Conservation (phyloP, 805 yeast species). For the Pichia scutulata region DNA sequence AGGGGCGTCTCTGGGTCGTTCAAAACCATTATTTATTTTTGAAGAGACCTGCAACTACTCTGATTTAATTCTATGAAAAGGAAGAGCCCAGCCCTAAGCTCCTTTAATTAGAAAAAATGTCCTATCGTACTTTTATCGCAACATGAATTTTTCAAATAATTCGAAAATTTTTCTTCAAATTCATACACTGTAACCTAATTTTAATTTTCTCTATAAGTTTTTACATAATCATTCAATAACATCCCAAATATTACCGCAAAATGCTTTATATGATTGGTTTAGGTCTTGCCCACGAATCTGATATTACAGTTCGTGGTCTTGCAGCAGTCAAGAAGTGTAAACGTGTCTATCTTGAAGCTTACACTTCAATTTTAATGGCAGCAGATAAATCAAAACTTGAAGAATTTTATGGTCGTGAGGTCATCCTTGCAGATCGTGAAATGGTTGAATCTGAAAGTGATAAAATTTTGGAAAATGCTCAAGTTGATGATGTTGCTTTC, state of each 20-base stretch:
- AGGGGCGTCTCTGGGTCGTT: conserved; percentile 12
- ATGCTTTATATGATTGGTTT: conserved; percentile 91
- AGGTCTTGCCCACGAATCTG: conserved; percentile 82
- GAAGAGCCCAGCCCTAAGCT: background rate
- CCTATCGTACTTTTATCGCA: background rate
- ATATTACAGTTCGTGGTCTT: conserved; percentile 91
- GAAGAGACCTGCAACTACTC: too few species aligned
- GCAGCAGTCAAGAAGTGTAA: conserved; percentile 77
- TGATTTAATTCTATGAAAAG: too few species aligned
- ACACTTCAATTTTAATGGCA: conserved; percentile 92
- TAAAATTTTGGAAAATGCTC: conserved; percentile 67
- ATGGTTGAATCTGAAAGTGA: conserved; percentile 88
- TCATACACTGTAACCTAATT: too few species aligned
- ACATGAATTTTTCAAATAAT: conserved; percentile 1
- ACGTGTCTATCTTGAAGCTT: conserved; percentile 91
- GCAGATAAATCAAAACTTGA: conserved; percentile 72
- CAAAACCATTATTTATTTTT: background rate
- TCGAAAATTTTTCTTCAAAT: background rate
- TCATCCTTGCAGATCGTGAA: conserved; percentile 89
- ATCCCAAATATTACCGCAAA: conserved; percentile 1
- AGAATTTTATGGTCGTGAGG: conserved; percentile 75
- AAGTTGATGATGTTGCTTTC: conserved; percentile 80
- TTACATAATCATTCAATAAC: background rate
- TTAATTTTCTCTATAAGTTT: background rate
- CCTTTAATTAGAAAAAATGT: background rate